Base-by-base conservation (phyloP, 345 rosid species). In the Anastatica hierochuntica region DNA sequence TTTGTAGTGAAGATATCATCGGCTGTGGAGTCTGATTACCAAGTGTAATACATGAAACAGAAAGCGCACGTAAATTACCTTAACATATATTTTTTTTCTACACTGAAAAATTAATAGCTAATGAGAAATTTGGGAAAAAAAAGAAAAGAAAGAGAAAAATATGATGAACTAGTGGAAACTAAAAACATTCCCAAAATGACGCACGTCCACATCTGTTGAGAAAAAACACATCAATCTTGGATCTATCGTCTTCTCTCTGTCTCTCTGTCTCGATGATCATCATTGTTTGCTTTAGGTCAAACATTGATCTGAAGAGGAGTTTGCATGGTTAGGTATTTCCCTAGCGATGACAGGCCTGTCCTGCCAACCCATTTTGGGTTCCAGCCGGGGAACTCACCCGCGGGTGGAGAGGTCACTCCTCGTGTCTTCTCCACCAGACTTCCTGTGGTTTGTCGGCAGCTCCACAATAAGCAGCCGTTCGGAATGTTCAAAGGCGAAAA, bases 401-500 rank as follows among this genome's bases (percentile, higher is more conserved):
- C 43, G 10, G 5, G 1, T 6, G 62, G 41, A 10, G 45, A 29
- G 15, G 29, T 37, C 14, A 67, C 13, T 12, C 36, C 14, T 23
- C 43, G 27, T 36, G 21, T 20, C 23, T 35, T 34, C 38, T 46
- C 62, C 2, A 6, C 48, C 0, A 62, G 19, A 43, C 59, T 68
- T 34, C 63, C 68, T 2, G 34, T 60, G 7, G 35, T 71, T 14
- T 80, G 92, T 39, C 50, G 71, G 14, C 67, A 39, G 35, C 0
- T 21, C 14, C 63, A 38, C 8, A 4, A 7, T 8, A 16, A 53
- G 29, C 69, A 59, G 8, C 56, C 76, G 3, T 35, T 67, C 3
- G 82, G 79, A 21, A 18, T 80, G 11, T 78, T 77, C 47, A 67
- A 54, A 53, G 78, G 81, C 12, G 69, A 69, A 23, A 71, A 60